These are phyloP conservation scores for Oryza longistaminata DNA, from an alignment of 176 grass and related monocot genomes.

Conservation along the genomic window DNA sequence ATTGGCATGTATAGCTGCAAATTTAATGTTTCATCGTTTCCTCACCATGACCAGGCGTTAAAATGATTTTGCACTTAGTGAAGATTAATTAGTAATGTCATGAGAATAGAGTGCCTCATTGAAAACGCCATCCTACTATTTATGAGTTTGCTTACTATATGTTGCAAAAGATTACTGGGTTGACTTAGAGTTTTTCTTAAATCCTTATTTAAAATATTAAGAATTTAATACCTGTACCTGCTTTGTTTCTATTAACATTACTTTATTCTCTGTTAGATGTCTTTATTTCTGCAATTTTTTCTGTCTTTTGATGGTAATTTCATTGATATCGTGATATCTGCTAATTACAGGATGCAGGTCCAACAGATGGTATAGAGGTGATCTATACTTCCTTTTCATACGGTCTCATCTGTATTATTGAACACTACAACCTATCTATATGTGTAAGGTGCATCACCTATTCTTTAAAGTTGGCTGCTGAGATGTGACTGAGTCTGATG, in stretches of 20 bases:
- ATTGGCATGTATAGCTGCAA: background rate
- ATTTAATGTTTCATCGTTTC: background rate
- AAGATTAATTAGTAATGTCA: background rate
- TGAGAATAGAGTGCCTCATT: background rate
- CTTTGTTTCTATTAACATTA: background rate
- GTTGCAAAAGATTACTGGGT: constrained; percentile 14
- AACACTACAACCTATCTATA: background rate
- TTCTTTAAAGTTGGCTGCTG: background rate
- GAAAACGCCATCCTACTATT: background rate
- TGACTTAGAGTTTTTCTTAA: constrained; percentile 1
- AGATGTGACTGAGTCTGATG: background rate
- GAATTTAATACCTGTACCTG: background rate
- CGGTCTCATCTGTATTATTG: background rate
- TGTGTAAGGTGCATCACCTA: constrained; percentile 9
- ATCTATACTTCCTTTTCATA: background rate
- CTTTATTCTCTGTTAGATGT: background rate
- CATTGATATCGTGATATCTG: background rate
- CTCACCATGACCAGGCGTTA: background rate
- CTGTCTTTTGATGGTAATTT: constrained; percentile 17
- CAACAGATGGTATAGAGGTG: constrained; percentile 43
- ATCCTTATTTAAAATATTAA: background rate
- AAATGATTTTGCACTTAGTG: constrained; percentile 8
- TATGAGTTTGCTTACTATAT: constrained; percentile 5
- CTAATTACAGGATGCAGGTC: constrained; percentile 37
- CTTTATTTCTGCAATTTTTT: background rate